Evolutionary conservation across 164 flowering plant species (phyloP).

Genomic region (Annona cherimola): DNA sequence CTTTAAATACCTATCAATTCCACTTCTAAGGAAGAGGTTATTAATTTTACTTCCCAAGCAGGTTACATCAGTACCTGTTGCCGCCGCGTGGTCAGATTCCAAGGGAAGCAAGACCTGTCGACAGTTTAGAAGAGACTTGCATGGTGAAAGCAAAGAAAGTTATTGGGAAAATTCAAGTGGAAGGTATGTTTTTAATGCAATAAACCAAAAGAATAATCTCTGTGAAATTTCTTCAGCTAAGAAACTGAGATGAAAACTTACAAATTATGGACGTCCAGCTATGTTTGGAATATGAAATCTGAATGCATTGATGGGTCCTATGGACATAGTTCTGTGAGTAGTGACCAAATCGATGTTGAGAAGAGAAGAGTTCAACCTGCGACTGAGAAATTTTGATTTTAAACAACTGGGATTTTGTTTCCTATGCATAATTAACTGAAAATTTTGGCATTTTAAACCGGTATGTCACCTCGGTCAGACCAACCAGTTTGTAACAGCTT

Average conservation of each 20-base stretch:
- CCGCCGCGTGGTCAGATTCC: constrained; percentile 55
- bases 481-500: no score
- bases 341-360: not conserved
- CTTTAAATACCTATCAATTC: no score
- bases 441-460: no score
- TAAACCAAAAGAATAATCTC: not conserved
- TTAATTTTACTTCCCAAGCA: constrained; percentile 14
- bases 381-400: no score
- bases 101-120: constrained; percentile 26
- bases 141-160: constrained; percentile 44
- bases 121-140: constrained; percentile 39
- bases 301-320: not conserved
- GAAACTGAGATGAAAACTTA: not conserved
- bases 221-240: not conserved
- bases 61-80: constrained; percentile 66
- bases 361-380: no score
- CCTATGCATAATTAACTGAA: no score
- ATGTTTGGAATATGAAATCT: no score
- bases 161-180: constrained; percentile 73
- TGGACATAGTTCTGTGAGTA: not conserved
- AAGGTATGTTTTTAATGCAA: constrained; percentile 41
- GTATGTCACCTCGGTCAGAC: no score
- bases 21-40: not conserved
- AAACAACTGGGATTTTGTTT: no score
- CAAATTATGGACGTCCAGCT: not conserved